phyloP scores from a whole-genome alignment of 768 basidiomycete genomes.

The Plicaturopsis crispa region DNA sequence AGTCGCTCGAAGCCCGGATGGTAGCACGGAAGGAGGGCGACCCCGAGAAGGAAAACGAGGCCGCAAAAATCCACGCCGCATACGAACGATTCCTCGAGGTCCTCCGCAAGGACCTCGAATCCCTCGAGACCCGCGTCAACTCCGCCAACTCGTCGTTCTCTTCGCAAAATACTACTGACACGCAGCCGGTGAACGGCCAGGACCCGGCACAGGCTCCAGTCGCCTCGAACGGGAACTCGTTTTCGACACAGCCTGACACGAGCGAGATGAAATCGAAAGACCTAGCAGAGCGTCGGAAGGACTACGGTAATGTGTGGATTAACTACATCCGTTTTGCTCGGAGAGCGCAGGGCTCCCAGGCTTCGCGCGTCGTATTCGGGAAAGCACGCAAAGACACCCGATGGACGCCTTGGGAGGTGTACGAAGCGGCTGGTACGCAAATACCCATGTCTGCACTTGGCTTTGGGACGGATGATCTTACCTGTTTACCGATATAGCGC shows the following conservation, averaged over 20 bases:
- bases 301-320: constrained; percentile 74
- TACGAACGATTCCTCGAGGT: constrained; percentile 69
- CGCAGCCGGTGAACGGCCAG: constrained; percentile 17
- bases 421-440: constrained; percentile 78
- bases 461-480: too few species aligned
- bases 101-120: constrained; percentile 59
- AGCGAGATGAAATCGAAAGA: constrained; percentile 50
- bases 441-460: constrained; percentile 5
- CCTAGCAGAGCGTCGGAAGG: constrained; percentile 49
- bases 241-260: constrained; percentile 47
- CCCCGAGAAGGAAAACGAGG: constrained; percentile 56
- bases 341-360: constrained; percentile 80
- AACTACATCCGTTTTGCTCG: constrained; percentile 93
- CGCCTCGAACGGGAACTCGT: constrained; percentile 34
- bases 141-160: constrained; percentile 29
- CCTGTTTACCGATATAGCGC: constrained; percentile 46
- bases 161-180: constrained; percentile 23
- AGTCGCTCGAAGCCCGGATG: constrained; percentile 56
- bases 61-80: constrained; percentile 61
- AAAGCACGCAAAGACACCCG: constrained; percentile 70
- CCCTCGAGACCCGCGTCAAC: constrained; percentile 38
- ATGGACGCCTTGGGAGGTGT: constrained; percentile 86
- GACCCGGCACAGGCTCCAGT: constrained; percentile 1
- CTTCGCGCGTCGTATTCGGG: constrained; percentile 69
- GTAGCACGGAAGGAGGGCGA: too few species aligned